Evolutionary conservation across 345 rosid genomes (phyloP), one percentile per base, ranked within the genome.

Genomic region (Mangifera indica): DNA sequence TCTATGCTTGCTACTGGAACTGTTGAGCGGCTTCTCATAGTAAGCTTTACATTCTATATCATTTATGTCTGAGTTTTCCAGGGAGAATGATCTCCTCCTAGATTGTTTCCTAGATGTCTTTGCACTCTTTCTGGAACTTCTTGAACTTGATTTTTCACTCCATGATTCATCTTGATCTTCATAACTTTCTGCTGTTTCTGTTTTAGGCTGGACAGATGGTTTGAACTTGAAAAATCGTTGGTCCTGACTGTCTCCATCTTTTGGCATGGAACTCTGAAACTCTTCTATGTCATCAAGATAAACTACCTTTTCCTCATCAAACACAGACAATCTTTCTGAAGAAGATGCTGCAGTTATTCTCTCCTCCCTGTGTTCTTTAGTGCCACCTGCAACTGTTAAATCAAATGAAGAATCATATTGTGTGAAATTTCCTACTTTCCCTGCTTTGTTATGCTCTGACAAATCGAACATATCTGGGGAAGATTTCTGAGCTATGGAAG

Each of bases 171-270:
- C 63, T n/a, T 69, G 63, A 25, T 67, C 77, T 37, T 40, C 10
- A 59, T 14, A 68, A 14, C 72, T 71, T 49, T 71, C 81, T 22
- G 49, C 65, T 1, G 58, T 53, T 37, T 42, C 74, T 49, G 9
- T 57, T 26, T 42, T 66, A 0, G 62, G 42, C 60, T 67, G 3
- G 42, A 25, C 11, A 25, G 71, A 70, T 44, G 78, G 77, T 56
- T 74, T 84, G 88, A 90, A 90, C 83, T 83, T 85, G 85, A 87
- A 87, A 12, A 82, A 51, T 58, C 91, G 78, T 60, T 81, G 83
- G 62, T 90, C 95, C 71, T 84, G 87, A 32, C 18, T 55, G 73
- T 72, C 70, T 66, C 53, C 80, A 49, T 83, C 78, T 48, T 67
- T 66, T 12, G 48, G 10, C 20, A 15, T 46, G 21, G 85, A 58